Evolutionary conservation across 2,329 filamentous ascomycete genomes (phyloP), one percentile per base, ranked within the genome.

Genomic region (Ciborinia camelliae): DNA sequence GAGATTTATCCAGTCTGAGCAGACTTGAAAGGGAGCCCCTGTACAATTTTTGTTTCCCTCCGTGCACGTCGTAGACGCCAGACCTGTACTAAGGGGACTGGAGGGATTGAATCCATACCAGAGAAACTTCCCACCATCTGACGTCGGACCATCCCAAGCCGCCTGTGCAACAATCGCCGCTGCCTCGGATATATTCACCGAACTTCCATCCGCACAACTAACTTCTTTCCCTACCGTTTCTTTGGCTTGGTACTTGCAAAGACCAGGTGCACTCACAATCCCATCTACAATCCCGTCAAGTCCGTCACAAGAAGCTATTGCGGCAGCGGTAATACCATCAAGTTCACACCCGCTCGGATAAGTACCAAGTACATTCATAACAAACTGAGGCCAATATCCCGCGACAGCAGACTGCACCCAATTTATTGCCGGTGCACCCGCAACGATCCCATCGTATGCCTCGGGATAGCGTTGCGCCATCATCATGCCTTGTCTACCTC

Each of bases 211-310:
- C 0, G 50, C 1, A 26, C 62, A 63, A 14, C 18, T 48, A 2
- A 39, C 30, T 9, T 48, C 15, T 1, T 8, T 32, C 9, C 62
- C 52, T 1, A 50, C 23, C 0, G 54, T 45, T 1, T 37, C 15
- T 1, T 37, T 57, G 2, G 52, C 52, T 1, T 43, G 35, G 4
- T 76, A 76, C 10, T 71, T 65, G 57, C 77, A 79, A 9, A 75
- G 70, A 41, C 71, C 68, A 0, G 77, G 74, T 41, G 78, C 75
- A 43, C 77, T 74, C 18, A 80, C 74, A 41, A 79, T 79, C 3
- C 80, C 79, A 67, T 84, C 82, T 5, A 73, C 71, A 18, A 78
- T 76, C 23, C 80, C 80, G 67, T 84, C 82, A 4, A 82, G 73
- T 4, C 70, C 68, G 67, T 84, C 82, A 69, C 82, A 84, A 70